Conservation (phyloP, 2,329 filamentous ascomycete genomes). For the Neoarthrinium moseri region DNA sequence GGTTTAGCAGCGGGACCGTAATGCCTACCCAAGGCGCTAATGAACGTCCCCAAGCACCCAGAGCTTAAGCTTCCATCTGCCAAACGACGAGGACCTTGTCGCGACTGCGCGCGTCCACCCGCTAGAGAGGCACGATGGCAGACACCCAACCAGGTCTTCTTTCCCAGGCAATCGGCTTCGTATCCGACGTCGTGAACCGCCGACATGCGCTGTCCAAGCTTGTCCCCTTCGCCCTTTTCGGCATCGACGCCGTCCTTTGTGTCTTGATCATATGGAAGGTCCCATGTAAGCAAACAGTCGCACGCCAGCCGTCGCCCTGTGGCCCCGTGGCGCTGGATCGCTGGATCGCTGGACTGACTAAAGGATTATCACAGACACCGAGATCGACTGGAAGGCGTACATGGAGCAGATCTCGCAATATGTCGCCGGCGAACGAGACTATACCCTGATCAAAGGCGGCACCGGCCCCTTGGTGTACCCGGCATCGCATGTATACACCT, state of each 20-base stretch:
- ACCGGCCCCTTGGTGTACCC: slow-evolving; percentile 96
- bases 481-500: slow-evolving; percentile 89
- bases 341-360: slow-evolving; percentile 7
- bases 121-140: slow-evolving; percentile 17
- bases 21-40: no score
- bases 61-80: slow-evolving; percentile 9
- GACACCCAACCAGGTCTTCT: slow-evolving; percentile 18
- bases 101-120: slow-evolving; percentile 7
- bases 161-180: slow-evolving; percentile 27
- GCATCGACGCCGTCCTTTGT: slow-evolving; percentile 71
- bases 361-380: slow-evolving; percentile 64
- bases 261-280: slow-evolving; percentile 75
- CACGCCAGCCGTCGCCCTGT: background rate
- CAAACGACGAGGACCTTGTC: slow-evolving; percentile 12
- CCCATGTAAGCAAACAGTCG: slow-evolving; percentile 62
- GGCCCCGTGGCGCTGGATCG: background rate
- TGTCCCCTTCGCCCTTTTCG: slow-evolving; percentile 61
- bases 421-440: slow-evolving; percentile 82
- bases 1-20: no score
- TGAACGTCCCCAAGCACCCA: no score
- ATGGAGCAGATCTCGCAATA: slow-evolving; percentile 90
- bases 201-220: slow-evolving; percentile 48
- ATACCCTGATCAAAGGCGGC: slow-evolving; percentile 78
- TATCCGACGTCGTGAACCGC: slow-evolving; percentile 44
- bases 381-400: slow-evolving; percentile 97